Evolutionary conservation across 139 green algal species (phyloP), one percentile per base, ranked within the genome.

Genomic region (Gonium pectorale): DNA sequence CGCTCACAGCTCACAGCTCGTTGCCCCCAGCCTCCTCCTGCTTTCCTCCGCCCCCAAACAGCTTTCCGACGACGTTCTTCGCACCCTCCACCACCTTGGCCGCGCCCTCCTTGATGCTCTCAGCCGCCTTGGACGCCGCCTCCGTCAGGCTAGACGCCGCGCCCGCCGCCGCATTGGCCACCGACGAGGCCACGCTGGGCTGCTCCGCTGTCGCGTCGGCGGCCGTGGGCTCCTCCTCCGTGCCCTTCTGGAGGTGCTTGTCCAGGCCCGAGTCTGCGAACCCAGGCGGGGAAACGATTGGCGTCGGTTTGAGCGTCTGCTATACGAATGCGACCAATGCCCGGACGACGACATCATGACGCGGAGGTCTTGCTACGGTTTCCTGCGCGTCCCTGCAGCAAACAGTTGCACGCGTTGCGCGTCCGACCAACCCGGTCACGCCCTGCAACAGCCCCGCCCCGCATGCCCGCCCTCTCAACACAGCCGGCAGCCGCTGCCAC

Each of bases 261-360:
- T 71, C 74, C 59, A 82, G 35, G 29, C 74, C 74, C 4, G 59
- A 62, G 15, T 82, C 74, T 82, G 54, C 27, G 44, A 2, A 56
- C 41, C n/a, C 62, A 11, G 21, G 41, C 41, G 9, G 19, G n/a
- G 6, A 13, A 24, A 22, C 31, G 62, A 41, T 41, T n/a, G n/a
- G n/a, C n/a, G n/a, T n/a, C n/a, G n/a, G n/a, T n/a, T n/a, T n/a
- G n/a, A n/a, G n/a, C n/a, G n/a, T n/a, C n/a, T n/a, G n/a, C n/a
- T n/a, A n/a, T n/a, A n/a, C n/a, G n/a, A n/a, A n/a, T n/a, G n/a
- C n/a, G n/a, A n/a, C n/a, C n/a, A n/a, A n/a, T n/a, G n/a, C n/a
- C n/a, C n/a, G n/a, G n/a, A n/a, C n/a, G n/a, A n/a, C n/a, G n/a
- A n/a, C n/a, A n/a, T n/a, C n/a, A n/a, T n/a, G n/a, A n/a, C n/a